These are phyloP conservation scores for Phytophthora chlamydospora DNA, from an alignment of 352 stramenopile species.

Conservation along the genomic window DNA sequence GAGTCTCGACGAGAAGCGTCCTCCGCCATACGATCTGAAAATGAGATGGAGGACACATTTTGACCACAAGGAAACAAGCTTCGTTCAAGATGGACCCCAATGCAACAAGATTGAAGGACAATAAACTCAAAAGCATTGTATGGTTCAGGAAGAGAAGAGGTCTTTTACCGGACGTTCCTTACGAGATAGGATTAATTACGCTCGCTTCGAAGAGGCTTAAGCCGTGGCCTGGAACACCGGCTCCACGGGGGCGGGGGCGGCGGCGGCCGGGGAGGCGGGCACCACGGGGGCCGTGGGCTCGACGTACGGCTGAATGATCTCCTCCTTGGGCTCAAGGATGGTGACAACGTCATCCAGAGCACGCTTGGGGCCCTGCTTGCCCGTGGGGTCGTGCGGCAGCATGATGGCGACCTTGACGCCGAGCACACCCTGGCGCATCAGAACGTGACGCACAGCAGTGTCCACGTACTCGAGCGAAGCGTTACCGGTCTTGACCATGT, in stretches of 20 bases:
- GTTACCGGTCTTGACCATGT: slow-evolving; percentile 99
- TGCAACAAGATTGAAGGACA: not conserved
- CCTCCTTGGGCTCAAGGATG: slow-evolving; percentile 99
- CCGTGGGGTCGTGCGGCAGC: slow-evolving; percentile 98
- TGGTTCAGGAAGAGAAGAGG: slow-evolving; percentile 44
- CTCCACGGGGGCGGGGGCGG: slow-evolving; percentile 44
- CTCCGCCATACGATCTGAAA: slow-evolving; percentile 22
- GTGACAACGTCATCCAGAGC: slow-evolving; percentile 98
- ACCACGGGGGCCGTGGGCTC: slow-evolving; percentile 68
- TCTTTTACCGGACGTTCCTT: slow-evolving; percentile 30
- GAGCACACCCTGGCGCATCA: slow-evolving; percentile 99
- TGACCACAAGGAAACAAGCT: not conserved
- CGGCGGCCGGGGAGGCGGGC: slow-evolving; percentile 33
- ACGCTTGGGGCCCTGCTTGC: slow-evolving; percentile 97
- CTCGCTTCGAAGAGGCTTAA: slow-evolving; percentile 36
- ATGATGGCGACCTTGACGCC: slow-evolving; percentile 99
- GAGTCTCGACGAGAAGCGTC: slow-evolving; percentile 25
- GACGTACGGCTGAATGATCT: slow-evolving; percentile 86
- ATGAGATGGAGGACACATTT: slow-evolving; percentile 1
- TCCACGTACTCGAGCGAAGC: slow-evolving; percentile 98
- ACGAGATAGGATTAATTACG: slow-evolving; percentile 37
- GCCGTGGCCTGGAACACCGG: slow-evolving; percentile 57
- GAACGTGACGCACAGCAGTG: slow-evolving; percentile 97
- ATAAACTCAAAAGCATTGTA: slow-evolving; percentile 9
- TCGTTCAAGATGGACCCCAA: not conserved